Conservation (phyloP, 202 grass and related monocot genomes). For the Zizania palustris region DNA sequence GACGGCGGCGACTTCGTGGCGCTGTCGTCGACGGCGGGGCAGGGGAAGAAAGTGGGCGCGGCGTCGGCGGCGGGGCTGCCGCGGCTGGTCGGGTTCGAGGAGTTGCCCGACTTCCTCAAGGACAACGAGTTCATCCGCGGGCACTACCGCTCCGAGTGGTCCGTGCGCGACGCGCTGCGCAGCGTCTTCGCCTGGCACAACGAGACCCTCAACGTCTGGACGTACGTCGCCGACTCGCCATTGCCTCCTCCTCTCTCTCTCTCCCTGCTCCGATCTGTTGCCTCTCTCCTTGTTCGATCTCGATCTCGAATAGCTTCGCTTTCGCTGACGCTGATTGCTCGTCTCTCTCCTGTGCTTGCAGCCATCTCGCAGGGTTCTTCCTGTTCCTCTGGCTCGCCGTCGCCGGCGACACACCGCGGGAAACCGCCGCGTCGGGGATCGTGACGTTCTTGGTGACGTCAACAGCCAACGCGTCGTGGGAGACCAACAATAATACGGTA, state of each 20-base stretch:
- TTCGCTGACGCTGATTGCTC: neutral
- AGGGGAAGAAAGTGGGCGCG: neutral
- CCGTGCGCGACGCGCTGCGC: slow-evolving; percentile 81
- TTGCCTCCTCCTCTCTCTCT: neutral
- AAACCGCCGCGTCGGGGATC: neutral
- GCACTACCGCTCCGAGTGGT: slow-evolving; percentile 87
- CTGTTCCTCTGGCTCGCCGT: slow-evolving; percentile 76
- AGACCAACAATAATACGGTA: slow-evolving; percentile 52
- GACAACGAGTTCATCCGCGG: slow-evolving; percentile 95
- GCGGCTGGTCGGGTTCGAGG: slow-evolving; percentile 66
- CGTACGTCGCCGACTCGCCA: slow-evolving; percentile 40
- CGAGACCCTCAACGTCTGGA: slow-evolving; percentile 99
- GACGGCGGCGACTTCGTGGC: neutral
- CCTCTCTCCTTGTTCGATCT: neutral
- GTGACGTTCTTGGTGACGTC: slow-evolving; percentile 58
- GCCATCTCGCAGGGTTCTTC: slow-evolving; percentile 91
- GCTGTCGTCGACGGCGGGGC: neutral
- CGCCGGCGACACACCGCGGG: slow-evolving; percentile 37
- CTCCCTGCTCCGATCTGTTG: neutral
- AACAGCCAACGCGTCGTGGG: slow-evolving; percentile 49
- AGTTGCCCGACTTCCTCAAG: slow-evolving; percentile 78
- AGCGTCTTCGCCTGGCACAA: slow-evolving; percentile 97
- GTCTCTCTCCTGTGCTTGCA: slow-evolving; percentile 12
- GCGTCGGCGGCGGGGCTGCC: slow-evolving; percentile 10
- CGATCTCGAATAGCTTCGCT: neutral